Base-by-base conservation (phyloP, 2,329 filamentous ascomycete species). In the Teratosphaeria zuluensis region DNA sequence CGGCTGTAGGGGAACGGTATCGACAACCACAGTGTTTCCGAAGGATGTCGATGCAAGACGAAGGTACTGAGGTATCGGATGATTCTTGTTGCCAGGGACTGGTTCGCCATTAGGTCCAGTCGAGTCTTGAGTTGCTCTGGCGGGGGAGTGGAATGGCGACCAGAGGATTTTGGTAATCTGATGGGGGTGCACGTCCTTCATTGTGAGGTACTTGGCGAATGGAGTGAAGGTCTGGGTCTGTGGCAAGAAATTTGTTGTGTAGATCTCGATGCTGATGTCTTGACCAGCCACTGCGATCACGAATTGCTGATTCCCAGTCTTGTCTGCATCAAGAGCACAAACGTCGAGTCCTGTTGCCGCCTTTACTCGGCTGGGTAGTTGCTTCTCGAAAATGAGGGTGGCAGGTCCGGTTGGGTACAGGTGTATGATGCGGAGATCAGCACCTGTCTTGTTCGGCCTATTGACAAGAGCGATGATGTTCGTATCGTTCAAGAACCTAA, bases 1-100 rank as follows among this genome's bases (percentile, higher is more conserved):
- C 9, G 77, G 77, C 4, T 75, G 71, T 5, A 96, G 80, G 0
- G 89, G 85, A 62, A 96, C 85, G 46, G 84, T 87, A 73, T 95
- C 89, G 30, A 95, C 85, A 32, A 88, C 84, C 48, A 91, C 84
- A 0, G 85, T 89, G 70, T 91, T 92, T 61, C 85, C 87, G 65
- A 95, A 85, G 54, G 88, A 90, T 48, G 90, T 87, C 53, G 88
- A 92, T 32, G 89, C 91, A 3, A 96, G 82, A 66, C 89, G 89
- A 65, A 95, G 76, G 67, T 84, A 84, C 65, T 85, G 81, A 16
- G 82, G 78, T 42, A 69, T 70, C 11, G 70, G 67, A 59, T 71
- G 66, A 11, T 57, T 56, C 5, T n/a, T 35, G 14, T 58, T 58
- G 21, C 65, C 58, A 14, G 59, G 48, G 2, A 53, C 48, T 11